phyloP scores from a whole-genome alignment of 768 basidiomycete species.

The Phylloporus sp. region DNA sequence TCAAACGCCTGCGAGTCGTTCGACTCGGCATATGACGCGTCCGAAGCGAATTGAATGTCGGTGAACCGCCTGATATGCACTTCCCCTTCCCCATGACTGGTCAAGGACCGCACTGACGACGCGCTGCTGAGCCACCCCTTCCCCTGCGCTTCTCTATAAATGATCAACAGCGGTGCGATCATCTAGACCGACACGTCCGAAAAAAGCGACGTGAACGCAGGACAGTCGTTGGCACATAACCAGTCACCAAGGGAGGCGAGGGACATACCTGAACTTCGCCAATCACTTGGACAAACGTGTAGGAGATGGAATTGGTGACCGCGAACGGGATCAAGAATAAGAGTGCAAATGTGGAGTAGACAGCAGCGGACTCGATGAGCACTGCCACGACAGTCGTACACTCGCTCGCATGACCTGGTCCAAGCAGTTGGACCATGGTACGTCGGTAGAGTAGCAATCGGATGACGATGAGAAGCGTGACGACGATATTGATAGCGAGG shows the following conservation, averaged over 20 bases:
- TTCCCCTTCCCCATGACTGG: background rate
- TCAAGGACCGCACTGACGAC: conserved; percentile 1
- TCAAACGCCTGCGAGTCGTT: conserved; percentile 2
- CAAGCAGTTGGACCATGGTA: conserved; percentile 12
- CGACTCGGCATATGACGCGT: background rate
- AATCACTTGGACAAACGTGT: conserved; percentile 32
- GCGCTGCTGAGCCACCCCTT: conserved; percentile 31
- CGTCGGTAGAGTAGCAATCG: conserved; percentile 27
- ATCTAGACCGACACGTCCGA: conserved; percentile 19
- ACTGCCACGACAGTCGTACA: conserved; percentile 26
- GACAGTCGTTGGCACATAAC: too few species aligned
- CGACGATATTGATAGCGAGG: conserved; percentile 22
- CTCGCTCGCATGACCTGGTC: conserved; percentile 21
- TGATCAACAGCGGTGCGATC: conserved; percentile 36
- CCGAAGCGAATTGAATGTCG: conserved; percentile 23
- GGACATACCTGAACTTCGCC: conserved; percentile 31
- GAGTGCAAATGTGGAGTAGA: conserved; percentile 26
- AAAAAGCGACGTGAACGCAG: conserved; percentile 2
- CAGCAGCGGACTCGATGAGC: conserved; percentile 26
- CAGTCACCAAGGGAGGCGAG: background rate
- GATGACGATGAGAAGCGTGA: conserved; percentile 22
- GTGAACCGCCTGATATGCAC: conserved; percentile 17
- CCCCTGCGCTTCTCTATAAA: conserved; percentile 36
- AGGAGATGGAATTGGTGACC: conserved; percentile 20
- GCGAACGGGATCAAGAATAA: conserved; percentile 28